phyloP scores from a whole-genome alignment of 441 rosid species.

The Arabidopsis hybrid region DNA sequence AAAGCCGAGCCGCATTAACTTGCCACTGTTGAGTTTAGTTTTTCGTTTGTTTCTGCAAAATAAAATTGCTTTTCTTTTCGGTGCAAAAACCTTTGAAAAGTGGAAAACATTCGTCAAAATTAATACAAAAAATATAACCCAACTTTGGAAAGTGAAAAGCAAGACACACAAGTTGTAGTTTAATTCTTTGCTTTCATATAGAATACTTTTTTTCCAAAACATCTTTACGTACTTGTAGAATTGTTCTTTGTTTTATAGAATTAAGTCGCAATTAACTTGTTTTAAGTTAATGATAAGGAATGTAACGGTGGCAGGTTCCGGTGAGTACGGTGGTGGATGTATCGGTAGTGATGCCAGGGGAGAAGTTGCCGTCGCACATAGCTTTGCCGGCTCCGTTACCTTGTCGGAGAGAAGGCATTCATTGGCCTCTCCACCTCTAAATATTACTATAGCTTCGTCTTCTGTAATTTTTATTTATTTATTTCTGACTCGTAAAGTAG shows the following conservation, averaged over 20 bases:
- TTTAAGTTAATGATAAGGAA: background rate
- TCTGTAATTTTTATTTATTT: conserved; percentile 2
- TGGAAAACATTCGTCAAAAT: background rate
- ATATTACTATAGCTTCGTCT: background rate
- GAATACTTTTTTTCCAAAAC: background rate
- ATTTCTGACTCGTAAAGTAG: conserved; percentile 29
- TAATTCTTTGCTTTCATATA: background rate
- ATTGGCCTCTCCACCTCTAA: conserved; percentile 64
- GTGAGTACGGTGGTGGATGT: conserved; percentile 57
- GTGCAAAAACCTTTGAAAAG: conserved; percentile 20
- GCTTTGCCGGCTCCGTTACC: conserved; percentile 94
- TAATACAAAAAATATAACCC: conserved; percentile 1
- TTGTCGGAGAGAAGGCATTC: conserved; percentile 72
- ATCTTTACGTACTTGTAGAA: background rate
- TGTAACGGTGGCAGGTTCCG: conserved; percentile 54
- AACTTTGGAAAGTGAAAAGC: conserved; percentile 26
- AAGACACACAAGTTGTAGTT: background rate
- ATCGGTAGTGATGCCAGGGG: conserved; percentile 95
- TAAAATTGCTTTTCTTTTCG: conserved; percentile 24
- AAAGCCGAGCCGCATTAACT: conserved; percentile 43
- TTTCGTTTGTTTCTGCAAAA: background rate
- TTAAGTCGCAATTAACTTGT: background rate
- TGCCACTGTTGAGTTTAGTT: conserved; percentile 4
- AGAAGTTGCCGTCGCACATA: conserved; percentile 73
- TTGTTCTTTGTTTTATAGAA: conserved; percentile 4